Conservation (phyloP, 768 basidiomycete genomes). For the Suillus decipiens region DNA sequence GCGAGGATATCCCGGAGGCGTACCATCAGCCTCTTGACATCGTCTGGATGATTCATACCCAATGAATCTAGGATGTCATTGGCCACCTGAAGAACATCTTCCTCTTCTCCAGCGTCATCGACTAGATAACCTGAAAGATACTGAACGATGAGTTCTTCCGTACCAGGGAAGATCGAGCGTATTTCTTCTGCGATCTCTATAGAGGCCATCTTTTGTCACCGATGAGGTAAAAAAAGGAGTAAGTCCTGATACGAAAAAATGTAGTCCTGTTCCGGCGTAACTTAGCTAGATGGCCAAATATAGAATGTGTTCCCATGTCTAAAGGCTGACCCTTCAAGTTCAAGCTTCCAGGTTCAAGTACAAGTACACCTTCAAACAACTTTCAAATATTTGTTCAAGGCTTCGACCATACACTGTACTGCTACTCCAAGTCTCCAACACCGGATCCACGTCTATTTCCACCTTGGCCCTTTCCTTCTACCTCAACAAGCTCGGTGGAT, state of each 20-base stretch:
- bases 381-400: background rate
- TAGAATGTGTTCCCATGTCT: background rate
- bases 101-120: slow-evolving; percentile 87
- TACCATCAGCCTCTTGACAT: slow-evolving; percentile 66
- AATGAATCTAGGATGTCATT: slow-evolving; percentile 77
- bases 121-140: slow-evolving; percentile 88
- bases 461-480: background rate
- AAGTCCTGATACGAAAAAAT: background rate
- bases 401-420: background rate
- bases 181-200: slow-evolving; percentile 82
- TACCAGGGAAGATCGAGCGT: slow-evolving; percentile 64
- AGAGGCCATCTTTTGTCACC: slow-evolving; percentile 51
- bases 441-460: background rate
- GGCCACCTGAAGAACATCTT: slow-evolving; percentile 80
- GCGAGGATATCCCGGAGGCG: slow-evolving; percentile 63
- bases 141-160: slow-evolving; percentile 84
- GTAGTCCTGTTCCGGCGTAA: background rate
- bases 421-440: background rate
- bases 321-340: too few relatives aligned
- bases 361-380: too few relatives aligned
- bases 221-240: background rate
- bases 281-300: background rate
- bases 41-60: slow-evolving; percentile 57
- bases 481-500: background rate
- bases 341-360: too few relatives aligned